These are phyloP conservation scores for Phalaenopsis equestris DNA, from an alignment of 106 monocot species.

Conservation along the genomic window DNA sequence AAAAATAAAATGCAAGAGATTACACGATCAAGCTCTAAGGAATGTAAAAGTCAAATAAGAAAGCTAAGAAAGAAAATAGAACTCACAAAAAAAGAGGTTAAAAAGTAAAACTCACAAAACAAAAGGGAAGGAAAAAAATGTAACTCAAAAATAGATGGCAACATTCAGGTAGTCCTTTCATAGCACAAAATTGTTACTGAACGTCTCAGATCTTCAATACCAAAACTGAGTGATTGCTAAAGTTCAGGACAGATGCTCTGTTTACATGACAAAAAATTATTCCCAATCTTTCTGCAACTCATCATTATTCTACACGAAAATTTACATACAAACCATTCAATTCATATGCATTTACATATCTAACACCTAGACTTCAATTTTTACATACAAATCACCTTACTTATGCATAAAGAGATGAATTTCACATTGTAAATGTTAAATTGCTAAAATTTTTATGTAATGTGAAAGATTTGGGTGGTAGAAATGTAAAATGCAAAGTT, in stretches of 20 bases:
- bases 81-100: not conserved
- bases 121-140: too few species aligned
- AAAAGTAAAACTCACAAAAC: too few species aligned
- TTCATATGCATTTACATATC: too few species aligned
- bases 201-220: not conserved
- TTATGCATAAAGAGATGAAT: too few species aligned
- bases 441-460: too few species aligned
- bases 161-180: not conserved
- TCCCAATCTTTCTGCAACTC: not conserved
- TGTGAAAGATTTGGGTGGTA: too few species aligned
- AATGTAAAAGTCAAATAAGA: too few species aligned
- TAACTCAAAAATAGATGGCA: not conserved
- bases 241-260: not conserved
- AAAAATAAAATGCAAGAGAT: not conserved
- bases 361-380: too few species aligned
- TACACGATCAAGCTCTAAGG: not conserved
- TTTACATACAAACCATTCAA: too few species aligned
- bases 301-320: not conserved
- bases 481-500: too few species aligned
- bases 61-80: not conserved
- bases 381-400: too few species aligned
- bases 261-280: not conserved
- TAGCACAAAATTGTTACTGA: not conserved
- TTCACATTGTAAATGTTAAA: too few species aligned
- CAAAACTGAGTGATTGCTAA: not conserved